These are phyloP conservation scores for Nothomitra cinnamomea DNA, from an alignment of 2,329 filamentous ascomycete genomes.

Conservation along the genomic window DNA sequence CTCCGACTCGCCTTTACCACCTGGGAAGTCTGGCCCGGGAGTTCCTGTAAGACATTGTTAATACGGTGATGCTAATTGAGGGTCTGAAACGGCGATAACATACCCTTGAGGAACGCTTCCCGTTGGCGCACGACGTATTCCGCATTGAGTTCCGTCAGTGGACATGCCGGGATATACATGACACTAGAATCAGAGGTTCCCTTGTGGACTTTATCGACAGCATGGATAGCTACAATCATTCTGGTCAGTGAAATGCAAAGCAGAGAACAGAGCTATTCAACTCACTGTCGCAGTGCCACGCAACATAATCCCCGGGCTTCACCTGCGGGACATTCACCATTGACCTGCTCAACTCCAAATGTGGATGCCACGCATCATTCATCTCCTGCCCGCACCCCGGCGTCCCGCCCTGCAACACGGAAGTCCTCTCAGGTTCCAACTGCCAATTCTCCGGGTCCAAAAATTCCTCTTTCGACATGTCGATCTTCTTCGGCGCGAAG, in stretches of 20 bases:
- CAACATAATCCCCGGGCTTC: constrained; percentile 56
- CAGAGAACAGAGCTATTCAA: too few relatives aligned
- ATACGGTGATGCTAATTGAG: too few relatives aligned
- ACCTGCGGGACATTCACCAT: constrained; percentile 59
- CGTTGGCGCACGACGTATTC: constrained; percentile 54
- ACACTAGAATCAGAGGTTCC: constrained; percentile 65
- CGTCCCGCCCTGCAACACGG: constrained; percentile 52
- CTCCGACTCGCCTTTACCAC: constrained; percentile 46
- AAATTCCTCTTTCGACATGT: constrained; percentile 23
- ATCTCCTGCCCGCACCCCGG: constrained; percentile 55
- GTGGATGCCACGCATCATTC: constrained; percentile 45
- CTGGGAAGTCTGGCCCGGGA: constrained; percentile 41
- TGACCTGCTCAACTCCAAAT: constrained; percentile 45
- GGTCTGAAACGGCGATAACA: constrained; percentile 29
- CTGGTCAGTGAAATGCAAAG: neutral
- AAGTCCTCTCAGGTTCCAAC: constrained; percentile 34
- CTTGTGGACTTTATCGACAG: constrained; percentile 62
- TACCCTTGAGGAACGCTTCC: constrained; percentile 48
- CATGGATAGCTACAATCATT: constrained; percentile 39
- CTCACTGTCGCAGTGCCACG: constrained; percentile 56
- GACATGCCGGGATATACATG: constrained; percentile 76
- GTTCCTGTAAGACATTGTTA: neutral
- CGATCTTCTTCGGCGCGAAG: constrained; percentile 40
- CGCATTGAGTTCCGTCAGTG: constrained; percentile 58
- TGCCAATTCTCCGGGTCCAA: constrained; percentile 42